Evolutionary conservation across 208 protist species (phyloP).

Genomic region (Sergeia podlipaevii): DNA sequence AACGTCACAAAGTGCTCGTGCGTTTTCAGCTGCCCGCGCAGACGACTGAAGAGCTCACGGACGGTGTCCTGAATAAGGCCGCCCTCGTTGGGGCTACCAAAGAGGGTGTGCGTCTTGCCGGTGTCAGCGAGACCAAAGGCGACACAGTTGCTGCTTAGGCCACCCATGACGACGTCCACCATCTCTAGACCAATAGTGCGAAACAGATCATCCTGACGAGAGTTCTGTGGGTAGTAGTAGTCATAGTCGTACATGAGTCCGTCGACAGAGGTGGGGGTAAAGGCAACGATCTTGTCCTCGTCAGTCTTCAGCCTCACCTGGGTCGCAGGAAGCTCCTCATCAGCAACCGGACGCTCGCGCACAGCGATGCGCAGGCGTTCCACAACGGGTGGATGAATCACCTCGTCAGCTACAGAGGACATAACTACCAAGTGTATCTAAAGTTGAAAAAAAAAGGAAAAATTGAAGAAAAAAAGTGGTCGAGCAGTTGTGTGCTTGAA

Average conservation of each 20-base stretch:
- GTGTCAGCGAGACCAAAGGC: constrained; percentile 64
- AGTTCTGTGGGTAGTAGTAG: constrained; percentile 78
- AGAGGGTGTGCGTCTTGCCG: constrained; percentile 89
- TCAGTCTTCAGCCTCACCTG: constrained; percentile 59
- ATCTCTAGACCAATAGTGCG: constrained; percentile 80
- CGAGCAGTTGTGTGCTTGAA: too few relatives aligned
- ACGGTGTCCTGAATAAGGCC: constrained; percentile 87
- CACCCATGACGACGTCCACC: constrained; percentile 80
- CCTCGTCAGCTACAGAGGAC: constrained; percentile 12
- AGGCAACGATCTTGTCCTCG: constrained; percentile 80
- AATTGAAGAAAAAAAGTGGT: constrained; percentile 2
- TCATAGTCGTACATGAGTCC: constrained; percentile 91
- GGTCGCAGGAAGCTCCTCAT: constrained; percentile 50
- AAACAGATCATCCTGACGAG: constrained; percentile 75
- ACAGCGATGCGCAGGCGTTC: constrained; percentile 77
- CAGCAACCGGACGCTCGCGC: constrained; percentile 62
- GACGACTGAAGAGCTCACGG: constrained; percentile 63
- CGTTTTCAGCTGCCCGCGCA: constrained; percentile 38
- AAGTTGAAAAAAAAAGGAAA: constrained; percentile 8
- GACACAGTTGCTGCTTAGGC: constrained; percentile 77
- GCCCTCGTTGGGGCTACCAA: constrained; percentile 66
- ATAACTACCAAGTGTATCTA: neutral
- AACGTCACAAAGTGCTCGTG: constrained; percentile 62
- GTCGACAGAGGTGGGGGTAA: constrained; percentile 42
- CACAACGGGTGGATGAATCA: constrained; percentile 44